phyloP scores from a whole-genome alignment of 2,329 filamentous ascomycete species.

The Colletotrichum neosansevieriae region DNA sequence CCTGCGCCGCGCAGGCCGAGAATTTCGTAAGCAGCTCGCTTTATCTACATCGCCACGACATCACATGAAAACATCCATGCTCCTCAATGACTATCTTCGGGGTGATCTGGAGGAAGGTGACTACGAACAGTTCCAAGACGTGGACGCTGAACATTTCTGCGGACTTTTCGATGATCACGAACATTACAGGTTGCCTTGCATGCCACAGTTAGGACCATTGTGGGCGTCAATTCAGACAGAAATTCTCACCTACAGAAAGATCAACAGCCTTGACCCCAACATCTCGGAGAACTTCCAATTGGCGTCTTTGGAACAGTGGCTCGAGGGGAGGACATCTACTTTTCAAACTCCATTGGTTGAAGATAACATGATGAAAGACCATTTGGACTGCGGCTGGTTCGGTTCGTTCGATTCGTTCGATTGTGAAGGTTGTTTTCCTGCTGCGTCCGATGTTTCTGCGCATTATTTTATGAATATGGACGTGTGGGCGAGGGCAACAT shows the following conservation, averaged over 20 bases:
- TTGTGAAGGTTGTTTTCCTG: too few relatives aligned
- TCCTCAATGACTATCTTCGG: too few relatives aligned
- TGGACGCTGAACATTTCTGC: too few relatives aligned
- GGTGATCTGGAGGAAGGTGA: too few relatives aligned
- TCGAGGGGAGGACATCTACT: neutral
- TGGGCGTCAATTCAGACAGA: constrained; percentile 54
- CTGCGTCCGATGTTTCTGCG: constrained; percentile 1
- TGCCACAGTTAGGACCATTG: too few relatives aligned
- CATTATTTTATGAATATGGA: constrained; percentile 31
- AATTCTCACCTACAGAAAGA: constrained; percentile 51
- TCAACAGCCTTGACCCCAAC: constrained; percentile 42
- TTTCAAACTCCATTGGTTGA: constrained; percentile 20
- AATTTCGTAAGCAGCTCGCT: too few relatives aligned
- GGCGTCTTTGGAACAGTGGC: neutral
- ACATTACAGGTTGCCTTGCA: too few relatives aligned
- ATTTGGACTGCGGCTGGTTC: neutral
- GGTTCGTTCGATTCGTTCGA: too few relatives aligned
- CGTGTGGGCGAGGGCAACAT: constrained; percentile 3
- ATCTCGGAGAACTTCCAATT: constrained; percentile 15
- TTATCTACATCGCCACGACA: too few relatives aligned
- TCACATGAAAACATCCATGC: too few relatives aligned
- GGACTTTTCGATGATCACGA: too few relatives aligned
- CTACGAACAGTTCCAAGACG: too few relatives aligned
- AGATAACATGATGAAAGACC: neutral
- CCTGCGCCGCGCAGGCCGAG: constrained; percentile 43